Evolutionary conservation across 2,329 filamentous ascomycete genomes (phyloP), one percentile per base, ranked within the genome.

Genomic region (Diaporthe destruens): DNA sequence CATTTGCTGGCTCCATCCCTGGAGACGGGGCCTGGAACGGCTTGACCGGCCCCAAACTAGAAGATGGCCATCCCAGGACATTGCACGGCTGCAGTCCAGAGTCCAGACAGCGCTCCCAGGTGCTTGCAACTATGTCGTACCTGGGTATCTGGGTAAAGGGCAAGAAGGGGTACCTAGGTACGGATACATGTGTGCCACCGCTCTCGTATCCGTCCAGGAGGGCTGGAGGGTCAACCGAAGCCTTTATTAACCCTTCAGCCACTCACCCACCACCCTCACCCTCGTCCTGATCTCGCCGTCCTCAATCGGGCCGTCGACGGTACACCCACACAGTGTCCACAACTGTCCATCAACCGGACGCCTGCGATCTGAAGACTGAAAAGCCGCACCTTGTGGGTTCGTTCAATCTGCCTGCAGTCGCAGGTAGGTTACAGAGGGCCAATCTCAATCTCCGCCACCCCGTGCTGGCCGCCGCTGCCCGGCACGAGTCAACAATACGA

Each of bases 361-460:
- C 39, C 39, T 39, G 36, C 36, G 36, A 39, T 39, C 36, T 42
- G 39, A 18, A 6, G 8, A 25, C 56, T 44, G 5, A 54, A 59
- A 14, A 42, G 12, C n/a, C 61, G 39, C n/a, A 66, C 61, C 25
- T 53, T 66, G 61, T 66, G 61, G 61, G 32, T 25, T 66, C 47
- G 29, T 18, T 51, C 61, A 66, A 66, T 66, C 61, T 66, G 32
- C 61, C 20, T 14, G 36, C 47, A 34, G 47, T 53, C 61, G 32
- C 61, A 65, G 61, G 61, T 65, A 65, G 61, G 61, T 66, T 44
- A 44, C 61, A 53, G 20, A 32, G 61, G 47, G 61, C 16, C 32
- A 66, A 66, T 66, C 61, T 66, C 61, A 66, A 66, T 66, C 61
- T 66, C 61, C 44, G 47, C 39, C 61, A 32, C 61, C 18, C 61